Conservation (phyloP, 2,329 filamentous ascomycete species). For the Nothophoma quercina region DNA sequence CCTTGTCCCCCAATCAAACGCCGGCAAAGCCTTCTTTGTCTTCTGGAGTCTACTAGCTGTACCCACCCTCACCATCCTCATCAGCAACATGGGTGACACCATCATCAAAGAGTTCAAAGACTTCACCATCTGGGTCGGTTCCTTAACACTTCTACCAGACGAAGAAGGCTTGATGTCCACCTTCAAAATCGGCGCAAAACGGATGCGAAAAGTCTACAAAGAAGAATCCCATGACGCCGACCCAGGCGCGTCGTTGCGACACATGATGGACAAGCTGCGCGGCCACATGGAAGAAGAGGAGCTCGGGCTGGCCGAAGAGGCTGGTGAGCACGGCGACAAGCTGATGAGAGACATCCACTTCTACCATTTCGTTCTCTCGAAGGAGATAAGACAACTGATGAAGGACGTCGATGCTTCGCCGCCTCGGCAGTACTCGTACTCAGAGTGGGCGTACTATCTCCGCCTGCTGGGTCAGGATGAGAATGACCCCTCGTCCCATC, state of each 20-base stretch:
- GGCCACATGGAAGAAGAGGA: slow-evolving; percentile 53
- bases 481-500: slow-evolving; percentile 47
- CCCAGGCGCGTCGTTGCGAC: slow-evolving; percentile 20
- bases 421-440: slow-evolving; percentile 49
- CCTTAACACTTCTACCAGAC: slow-evolving; percentile 62
- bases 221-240: slow-evolving; percentile 14
- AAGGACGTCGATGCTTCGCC: slow-evolving; percentile 51
- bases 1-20: slow-evolving; percentile 55
- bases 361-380: slow-evolving; percentile 58
- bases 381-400: slow-evolving; percentile 55
- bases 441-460: slow-evolving; percentile 51
- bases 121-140: slow-evolving; percentile 63
- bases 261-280: slow-evolving; percentile 43
- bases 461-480: slow-evolving; percentile 51
- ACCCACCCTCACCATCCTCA: slow-evolving; percentile 62
- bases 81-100: slow-evolving; percentile 63
- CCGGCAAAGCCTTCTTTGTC: slow-evolving; percentile 63
- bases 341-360: slow-evolving; percentile 59
- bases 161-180: slow-evolving; percentile 53
- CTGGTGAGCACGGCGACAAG: slow-evolving; percentile 52
- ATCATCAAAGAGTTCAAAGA: slow-evolving; percentile 63
- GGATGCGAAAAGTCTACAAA: slow-evolving; percentile 27
- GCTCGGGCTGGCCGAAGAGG: slow-evolving; percentile 51
- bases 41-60: slow-evolving; percentile 64
- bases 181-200: slow-evolving; percentile 39